Base-by-base conservation (phyloP, 495 filamentous ascomycete genomes). In the Tirmania nivea region DNA sequence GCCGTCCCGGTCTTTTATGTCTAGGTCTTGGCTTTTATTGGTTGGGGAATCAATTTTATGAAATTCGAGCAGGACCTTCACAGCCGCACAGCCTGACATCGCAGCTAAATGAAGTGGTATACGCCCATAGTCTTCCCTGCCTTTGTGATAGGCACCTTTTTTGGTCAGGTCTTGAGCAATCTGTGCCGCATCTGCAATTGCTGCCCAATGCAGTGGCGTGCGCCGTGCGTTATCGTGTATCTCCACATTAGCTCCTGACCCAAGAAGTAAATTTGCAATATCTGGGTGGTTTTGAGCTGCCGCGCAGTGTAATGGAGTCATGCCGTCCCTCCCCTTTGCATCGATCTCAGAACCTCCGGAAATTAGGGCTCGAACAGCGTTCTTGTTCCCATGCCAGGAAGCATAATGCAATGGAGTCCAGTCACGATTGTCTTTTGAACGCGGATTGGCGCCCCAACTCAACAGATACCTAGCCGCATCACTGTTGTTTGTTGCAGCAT, bases 1-100 rank as follows among this genome's bases (percentile, higher is more conserved):
- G 20, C 73, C 70, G 36, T 72, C 56, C 42, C 68, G 66, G 61
- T 69, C 72, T 49, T 55, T 61, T n/a, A 21, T 66, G n/a, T 63
- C 57, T 14, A 35, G 50, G 42, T 60, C 25, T 9, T 10, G 36
- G n/a, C n/a, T 42, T 42, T 42, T 42, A n/a, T n/a, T 42, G 36
- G 9, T n/a, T 9, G 39, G 35, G 47, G n/a, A 50, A 10, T 10
- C 25, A 20, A 56, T 31, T 21, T 20, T 10, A 35, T 19, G n/a
- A 11, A 37, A 50, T 12, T 59, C 52, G 16, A 59, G 48, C n/a
- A 59, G 31, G 14, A 59, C n/a, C n/a, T 42, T 42, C 10, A 42
- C n/a, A 42, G 36, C 9, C 9, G 35, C 31, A 37, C 36, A 12
- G 21, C 49, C 56, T 16, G 49, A 49, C 10, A 52, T 51, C 21